Base-by-base conservation (phyloP, 768 basidiomycete genomes). In the Xerocomus spinulosus region DNA sequence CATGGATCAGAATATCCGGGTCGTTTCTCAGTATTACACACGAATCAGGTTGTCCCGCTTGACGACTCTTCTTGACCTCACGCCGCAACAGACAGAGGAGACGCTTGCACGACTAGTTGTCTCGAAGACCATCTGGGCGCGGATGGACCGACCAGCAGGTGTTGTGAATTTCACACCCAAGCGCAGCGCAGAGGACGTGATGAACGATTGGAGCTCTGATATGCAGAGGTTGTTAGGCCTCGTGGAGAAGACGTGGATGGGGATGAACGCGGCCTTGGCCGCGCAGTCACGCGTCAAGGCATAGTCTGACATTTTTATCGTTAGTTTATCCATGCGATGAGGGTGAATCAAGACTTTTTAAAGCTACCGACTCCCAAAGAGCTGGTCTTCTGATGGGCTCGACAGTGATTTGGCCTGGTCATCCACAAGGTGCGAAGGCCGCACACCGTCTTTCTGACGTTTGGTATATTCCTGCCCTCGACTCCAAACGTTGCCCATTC, bases 201-300 rank as follows among this genome's bases (percentile, higher is more conserved):
- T 99, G 85, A 98, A 98, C 62, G 91, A 92, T 52, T 99, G 96
- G 95, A 94, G 92, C 68, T 88, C 84, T 18, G 94, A 98, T 61
- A 92, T 99, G 80, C 88, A 86, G 60, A 92, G 87, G 70, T 71
- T 99, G 60, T 75, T 99, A 51, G 80, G 87, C 15, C 69, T 96
- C 34, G 89, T 93, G 13, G 96, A 99, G 73, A 97, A 97, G 80
- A 92, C 92, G n/a, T 96, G 94, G 90, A 92, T 92, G 90, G 87
- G 86, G 30, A 85, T 92, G 79, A 92, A 92, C 55, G 89, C 90
- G 28, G 89, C 90, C 10, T 80, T 88, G 63, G 89, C 90, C 39
- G 89, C 89, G 18, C 86, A 88, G 56, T 81, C 86, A 42, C 75
- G 82, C 50, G 71, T 72, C 52, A 78, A 75, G 53, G 70, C 70